These are phyloP conservation scores for Exidia glandulosa DNA, from an alignment of 768 basidiomycete species.

Conservation along the genomic window DNA sequence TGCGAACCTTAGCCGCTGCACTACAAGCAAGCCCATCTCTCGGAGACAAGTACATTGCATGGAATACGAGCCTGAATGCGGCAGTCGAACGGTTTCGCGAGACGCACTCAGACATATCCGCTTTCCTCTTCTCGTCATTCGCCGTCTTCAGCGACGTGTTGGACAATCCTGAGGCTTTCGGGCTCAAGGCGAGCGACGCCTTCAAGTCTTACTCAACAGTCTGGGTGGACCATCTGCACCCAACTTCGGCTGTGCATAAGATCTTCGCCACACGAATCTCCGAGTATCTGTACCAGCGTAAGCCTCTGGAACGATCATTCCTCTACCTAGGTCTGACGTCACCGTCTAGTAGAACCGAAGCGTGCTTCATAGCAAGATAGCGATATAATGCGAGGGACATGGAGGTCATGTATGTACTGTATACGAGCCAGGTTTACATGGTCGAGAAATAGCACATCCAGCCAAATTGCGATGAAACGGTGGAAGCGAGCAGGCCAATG, in stretches of 20 bases:
- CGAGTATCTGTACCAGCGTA: not conserved
- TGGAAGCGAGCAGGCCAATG: too few relatives aligned
- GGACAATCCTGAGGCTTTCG: constrained; percentile 31
- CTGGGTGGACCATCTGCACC: constrained; percentile 32
- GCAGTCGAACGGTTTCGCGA: not conserved
- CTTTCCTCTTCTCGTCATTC: constrained; percentile 39
- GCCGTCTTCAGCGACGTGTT: constrained; percentile 35
- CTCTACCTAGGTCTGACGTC: not conserved
- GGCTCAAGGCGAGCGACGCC: constrained; percentile 26
- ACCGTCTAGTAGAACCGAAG: not conserved
- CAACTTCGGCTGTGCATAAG: constrained; percentile 6
- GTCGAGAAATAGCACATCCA: too few relatives aligned
- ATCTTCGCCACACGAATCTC: constrained; percentile 5
- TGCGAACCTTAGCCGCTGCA: not conserved
- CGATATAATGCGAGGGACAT: constrained; percentile 27
- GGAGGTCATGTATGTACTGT: constrained; percentile 16
- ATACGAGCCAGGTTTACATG: too few relatives aligned
- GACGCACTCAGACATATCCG: constrained; percentile 25
- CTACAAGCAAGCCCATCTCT: not conserved
- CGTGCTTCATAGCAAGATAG: not conserved
- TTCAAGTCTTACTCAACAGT: constrained; percentile 26
- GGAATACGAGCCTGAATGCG: constrained; percentile 6
- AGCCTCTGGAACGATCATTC: not conserved
- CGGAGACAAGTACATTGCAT: not conserved
- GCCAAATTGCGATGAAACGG: too few relatives aligned